A percentile compares a stretch with the other conserved stretches of the same genome.
phyloP scores from a whole-genome alignment of 2,329 filamentous ascomycete species.

The Cadophora luteo-olivacea region DNA sequence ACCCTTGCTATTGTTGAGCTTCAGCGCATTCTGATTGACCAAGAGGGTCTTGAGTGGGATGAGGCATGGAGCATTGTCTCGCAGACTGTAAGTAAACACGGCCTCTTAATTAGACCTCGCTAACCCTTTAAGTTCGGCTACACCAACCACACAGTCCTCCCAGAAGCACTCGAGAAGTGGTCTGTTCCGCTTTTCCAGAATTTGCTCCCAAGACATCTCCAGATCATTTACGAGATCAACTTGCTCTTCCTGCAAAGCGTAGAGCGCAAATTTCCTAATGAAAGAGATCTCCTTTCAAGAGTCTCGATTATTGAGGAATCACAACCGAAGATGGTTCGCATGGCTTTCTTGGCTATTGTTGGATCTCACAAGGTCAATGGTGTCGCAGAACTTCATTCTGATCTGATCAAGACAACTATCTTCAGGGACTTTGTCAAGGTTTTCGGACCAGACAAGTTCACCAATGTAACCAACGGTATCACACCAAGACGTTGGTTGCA shows the following conservation, averaged over 20 bases:
- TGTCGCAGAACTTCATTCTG: constrained; percentile 95
- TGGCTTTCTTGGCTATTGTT: constrained; percentile 94
- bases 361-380: constrained; percentile 99
- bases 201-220: constrained; percentile 88
- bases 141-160: constrained; percentile 97
- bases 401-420: constrained; percentile 98
- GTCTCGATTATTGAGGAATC: constrained; percentile 99
- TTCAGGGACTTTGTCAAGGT: constrained; percentile 98
- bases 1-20: constrained; percentile 96
- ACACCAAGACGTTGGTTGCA: constrained; percentile 96
- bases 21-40: constrained; percentile 88
- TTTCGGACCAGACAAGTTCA: constrained; percentile 96
- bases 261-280: constrained; percentile 87
- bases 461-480: constrained; percentile 97
- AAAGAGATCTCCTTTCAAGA: constrained; percentile 81
- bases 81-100: constrained; percentile 59
- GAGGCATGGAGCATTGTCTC: constrained; percentile 85
- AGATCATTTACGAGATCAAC: constrained; percentile 99
- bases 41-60: constrained; percentile 92
- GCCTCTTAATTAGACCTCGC: background rate
- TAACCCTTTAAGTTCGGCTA: constrained; percentile 72
- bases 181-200: constrained; percentile 92
- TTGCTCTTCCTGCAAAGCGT: constrained; percentile 89
- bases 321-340: constrained; percentile 96
- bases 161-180: constrained; percentile 98